Evolutionary conservation across 169 alveolate species (phyloP).

Genomic region (Blepharisma undulans): DNA sequence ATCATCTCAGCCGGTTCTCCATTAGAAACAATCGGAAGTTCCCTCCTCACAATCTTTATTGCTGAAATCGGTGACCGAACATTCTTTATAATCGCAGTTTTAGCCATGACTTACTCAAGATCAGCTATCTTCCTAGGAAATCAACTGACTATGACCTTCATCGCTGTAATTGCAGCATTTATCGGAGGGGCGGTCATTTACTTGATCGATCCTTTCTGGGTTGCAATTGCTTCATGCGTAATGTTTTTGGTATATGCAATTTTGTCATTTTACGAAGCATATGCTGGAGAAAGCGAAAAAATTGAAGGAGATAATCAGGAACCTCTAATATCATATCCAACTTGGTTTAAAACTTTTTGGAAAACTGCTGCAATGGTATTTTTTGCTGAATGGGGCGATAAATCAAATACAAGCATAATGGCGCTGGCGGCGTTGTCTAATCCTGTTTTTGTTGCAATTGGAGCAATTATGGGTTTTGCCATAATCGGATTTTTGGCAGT

Average conservation of each 20-base stretch:
- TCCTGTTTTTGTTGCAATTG: neutral
- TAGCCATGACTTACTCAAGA: slow-evolving; percentile 40
- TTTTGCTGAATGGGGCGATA: slow-evolving; percentile 39
- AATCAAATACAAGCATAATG: neutral
- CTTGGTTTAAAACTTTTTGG: slow-evolving; percentile 5
- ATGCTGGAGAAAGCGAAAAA: neutral
- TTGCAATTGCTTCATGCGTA: neutral
- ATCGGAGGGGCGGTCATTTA: slow-evolving; percentile 15
- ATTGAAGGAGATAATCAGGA: neutral
- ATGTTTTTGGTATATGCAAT: neutral
- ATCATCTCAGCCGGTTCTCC: neutral
- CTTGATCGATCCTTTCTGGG: neutral
- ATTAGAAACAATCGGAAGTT: neutral
- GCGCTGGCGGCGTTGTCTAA: neutral
- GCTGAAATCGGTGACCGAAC: slow-evolving; percentile 40
- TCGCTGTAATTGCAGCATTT: slow-evolving; percentile 14
- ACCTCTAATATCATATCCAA: neutral
- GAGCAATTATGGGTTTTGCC: neutral
- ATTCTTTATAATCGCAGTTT: slow-evolving; percentile 1
- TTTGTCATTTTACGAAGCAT: neutral
- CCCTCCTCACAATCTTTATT: neutral
- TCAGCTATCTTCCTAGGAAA: slow-evolving; percentile 24
- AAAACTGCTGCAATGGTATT: slow-evolving; percentile 14
- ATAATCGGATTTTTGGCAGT: neutral
- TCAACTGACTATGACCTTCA: neutral